phyloP scores from a whole-genome alignment of 2,329 filamentous ascomycete species.

The Chrysosphaeria jannelii region DNA sequence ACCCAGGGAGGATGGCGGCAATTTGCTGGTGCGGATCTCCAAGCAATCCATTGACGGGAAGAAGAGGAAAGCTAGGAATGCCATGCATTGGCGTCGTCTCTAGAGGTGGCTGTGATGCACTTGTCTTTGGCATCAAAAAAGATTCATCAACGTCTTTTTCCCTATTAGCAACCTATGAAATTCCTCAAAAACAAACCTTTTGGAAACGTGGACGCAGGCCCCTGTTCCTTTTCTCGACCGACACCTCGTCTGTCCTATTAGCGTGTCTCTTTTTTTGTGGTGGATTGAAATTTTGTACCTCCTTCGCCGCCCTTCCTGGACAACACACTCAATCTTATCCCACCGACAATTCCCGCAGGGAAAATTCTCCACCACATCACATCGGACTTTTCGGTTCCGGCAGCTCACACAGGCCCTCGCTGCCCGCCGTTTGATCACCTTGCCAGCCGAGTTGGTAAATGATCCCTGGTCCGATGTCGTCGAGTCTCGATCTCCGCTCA shows the following conservation, averaged over 20 bases:
- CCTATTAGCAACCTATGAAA: too few relatives aligned
- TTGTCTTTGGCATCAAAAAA: too few relatives aligned
- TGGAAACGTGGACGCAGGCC: too few relatives aligned
- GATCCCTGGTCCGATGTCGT: conserved; percentile 7
- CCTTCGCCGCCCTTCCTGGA: conserved; percentile 58
- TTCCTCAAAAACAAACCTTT: too few relatives aligned
- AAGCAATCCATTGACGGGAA: conserved; percentile 5
- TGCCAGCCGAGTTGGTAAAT: conserved; percentile 11
- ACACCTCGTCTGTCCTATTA: too few relatives aligned
- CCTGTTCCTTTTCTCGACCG: too few relatives aligned
- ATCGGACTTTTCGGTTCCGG: conserved; percentile 67
- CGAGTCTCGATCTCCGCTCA: too few relatives aligned
- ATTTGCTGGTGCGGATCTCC: conserved; percentile 7
- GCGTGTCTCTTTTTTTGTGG: too few relatives aligned
- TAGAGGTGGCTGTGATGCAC: too few relatives aligned
- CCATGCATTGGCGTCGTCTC: too few relatives aligned
- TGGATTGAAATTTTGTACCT: too few relatives aligned
- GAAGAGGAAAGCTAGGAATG: conserved; percentile 4
- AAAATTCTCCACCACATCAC: conserved; percentile 70
- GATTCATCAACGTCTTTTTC: too few relatives aligned
- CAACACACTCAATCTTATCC: conserved; percentile 48
- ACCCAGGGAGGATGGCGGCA: conserved; percentile 24
- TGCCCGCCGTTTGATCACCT: conserved; percentile 48
- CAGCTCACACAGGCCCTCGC: conserved; percentile 77
- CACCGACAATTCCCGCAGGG: conserved; percentile 70